Percentiles rank a stretch among this genome's conserved stretches.
Evolutionary conservation across 352 stramenopile species (phyloP).

Genomic region (Globisporangium irregulare): DNA sequence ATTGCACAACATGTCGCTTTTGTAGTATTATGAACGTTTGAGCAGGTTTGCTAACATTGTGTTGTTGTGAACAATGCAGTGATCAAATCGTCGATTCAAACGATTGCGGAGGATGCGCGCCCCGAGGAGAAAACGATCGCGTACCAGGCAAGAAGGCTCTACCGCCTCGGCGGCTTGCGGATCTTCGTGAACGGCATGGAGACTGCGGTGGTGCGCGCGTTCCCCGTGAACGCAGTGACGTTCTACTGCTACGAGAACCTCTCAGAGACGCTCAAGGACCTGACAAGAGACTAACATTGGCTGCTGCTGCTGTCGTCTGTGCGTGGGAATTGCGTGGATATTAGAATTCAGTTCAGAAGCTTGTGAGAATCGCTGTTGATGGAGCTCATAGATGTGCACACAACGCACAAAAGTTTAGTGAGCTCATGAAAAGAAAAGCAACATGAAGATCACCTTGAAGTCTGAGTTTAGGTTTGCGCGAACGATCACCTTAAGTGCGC

Average conservation of each 20-base stretch:
- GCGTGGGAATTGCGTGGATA: neutral
- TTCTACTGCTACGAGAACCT: constrained; percentile 86
- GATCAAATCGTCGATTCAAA: constrained; percentile 86
- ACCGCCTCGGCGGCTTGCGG: constrained; percentile 53
- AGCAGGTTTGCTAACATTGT: neutral
- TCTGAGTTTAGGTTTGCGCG: neutral
- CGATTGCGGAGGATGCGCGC: constrained; percentile 50
- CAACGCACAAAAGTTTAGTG: neutral
- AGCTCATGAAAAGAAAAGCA: neutral
- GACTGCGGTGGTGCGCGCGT: constrained; percentile 76
- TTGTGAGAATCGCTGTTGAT: neutral
- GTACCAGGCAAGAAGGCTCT: constrained; percentile 68
- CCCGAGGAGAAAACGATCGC: constrained; percentile 63
- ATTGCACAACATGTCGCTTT: neutral
- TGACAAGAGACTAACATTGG: constrained; percentile 20
- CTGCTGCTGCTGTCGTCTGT: neutral
- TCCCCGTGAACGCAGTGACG: constrained; percentile 83
- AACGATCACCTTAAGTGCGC: neutral
- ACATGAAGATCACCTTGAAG: neutral
- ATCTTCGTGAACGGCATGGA: constrained; percentile 80
- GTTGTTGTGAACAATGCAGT: constrained; percentile 30
- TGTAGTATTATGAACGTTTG: constrained; percentile 9
- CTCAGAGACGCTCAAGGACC: constrained; percentile 64
- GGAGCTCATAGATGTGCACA: neutral
- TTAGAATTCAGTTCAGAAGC: neutral